phyloP scores from a whole-genome alignment of 140 eudicot genomes.

The Flaveria floridana region DNA sequence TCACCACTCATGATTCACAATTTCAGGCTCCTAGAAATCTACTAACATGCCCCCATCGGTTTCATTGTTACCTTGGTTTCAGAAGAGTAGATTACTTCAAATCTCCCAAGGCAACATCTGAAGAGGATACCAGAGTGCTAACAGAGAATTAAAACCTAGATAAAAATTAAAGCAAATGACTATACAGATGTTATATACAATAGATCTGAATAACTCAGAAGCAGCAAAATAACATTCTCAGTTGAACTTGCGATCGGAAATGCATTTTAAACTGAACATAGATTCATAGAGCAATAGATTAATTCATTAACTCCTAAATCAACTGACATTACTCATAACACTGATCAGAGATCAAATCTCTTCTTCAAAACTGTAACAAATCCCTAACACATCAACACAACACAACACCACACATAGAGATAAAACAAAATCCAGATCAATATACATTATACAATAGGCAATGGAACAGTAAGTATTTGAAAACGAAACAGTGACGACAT shows the following conservation, averaged over 20 bases:
- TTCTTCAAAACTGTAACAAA: not conserved
- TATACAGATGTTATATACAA: constrained; percentile 25
- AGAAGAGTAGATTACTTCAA: too few species aligned
- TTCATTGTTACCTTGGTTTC: not conserved
- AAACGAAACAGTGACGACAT: not conserved
- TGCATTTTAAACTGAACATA: constrained; percentile 15
- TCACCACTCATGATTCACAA: constrained; percentile 4
- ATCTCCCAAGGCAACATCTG: too few species aligned
- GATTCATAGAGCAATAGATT: not conserved
- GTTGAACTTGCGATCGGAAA: constrained; percentile 9
- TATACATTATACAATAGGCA: not conserved
- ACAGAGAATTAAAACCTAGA: not conserved
- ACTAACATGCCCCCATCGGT: not conserved
- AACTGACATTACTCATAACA: too few species aligned
- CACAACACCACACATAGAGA: not conserved
- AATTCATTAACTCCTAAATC: not conserved
- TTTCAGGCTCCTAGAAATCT: not conserved
- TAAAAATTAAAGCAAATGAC: not conserved
- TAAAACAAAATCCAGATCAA: not conserved
- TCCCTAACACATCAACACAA: constrained; percentile 8
- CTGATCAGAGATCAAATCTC: too few species aligned
- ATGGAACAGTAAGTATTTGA: constrained; percentile 12
- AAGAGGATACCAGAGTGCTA: not conserved
- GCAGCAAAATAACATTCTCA: not conserved
- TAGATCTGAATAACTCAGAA: constrained; percentile 24